Evolutionary conservation across 352 stramenopile species (phyloP).

Genomic region (Globisporangium paddicum): DNA sequence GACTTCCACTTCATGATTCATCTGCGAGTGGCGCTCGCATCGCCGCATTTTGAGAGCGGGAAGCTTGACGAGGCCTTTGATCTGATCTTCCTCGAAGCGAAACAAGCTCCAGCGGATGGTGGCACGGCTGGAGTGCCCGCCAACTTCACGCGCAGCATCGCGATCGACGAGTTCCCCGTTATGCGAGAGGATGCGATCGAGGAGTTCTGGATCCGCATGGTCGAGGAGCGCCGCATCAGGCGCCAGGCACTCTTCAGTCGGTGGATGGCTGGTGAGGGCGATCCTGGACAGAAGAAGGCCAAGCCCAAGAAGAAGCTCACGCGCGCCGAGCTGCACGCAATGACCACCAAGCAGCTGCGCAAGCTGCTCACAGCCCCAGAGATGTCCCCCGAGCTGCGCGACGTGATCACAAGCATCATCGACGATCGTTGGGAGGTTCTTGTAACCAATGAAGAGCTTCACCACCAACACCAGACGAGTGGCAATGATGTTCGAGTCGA

Average conservation of each 20-base stretch:
- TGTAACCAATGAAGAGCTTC: slow-evolving; percentile 13
- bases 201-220: slow-evolving; percentile 69
- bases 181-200: slow-evolving; percentile 82
- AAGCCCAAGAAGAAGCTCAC: slow-evolving; percentile 32
- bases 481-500: neutral
- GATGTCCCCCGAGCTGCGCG: slow-evolving; percentile 30
- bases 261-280: slow-evolving; percentile 23
- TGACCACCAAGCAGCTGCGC: slow-evolving; percentile 50
- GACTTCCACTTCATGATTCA: slow-evolving; percentile 83
- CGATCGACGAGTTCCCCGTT: slow-evolving; percentile 81
- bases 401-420: slow-evolving; percentile 39
- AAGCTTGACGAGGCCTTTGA: slow-evolving; percentile 52
- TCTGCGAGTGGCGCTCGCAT: slow-evolving; percentile 53
- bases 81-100: slow-evolving; percentile 74
- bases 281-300: neutral
- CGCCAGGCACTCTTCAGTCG: slow-evolving; percentile 41
- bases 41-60: slow-evolving; percentile 67
- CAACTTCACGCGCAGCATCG: slow-evolving; percentile 52
- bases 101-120: slow-evolving; percentile 24
- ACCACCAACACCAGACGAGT: neutral
- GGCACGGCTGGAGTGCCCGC: slow-evolving; percentile 1
- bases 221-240: slow-evolving; percentile 35
- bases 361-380: slow-evolving; percentile 26
- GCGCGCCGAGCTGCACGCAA: slow-evolving; percentile 32
- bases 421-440: slow-evolving; percentile 43